Conservation (phyloP, 129 eudicot genomes). For the Dittrichia graveolens region DNA sequence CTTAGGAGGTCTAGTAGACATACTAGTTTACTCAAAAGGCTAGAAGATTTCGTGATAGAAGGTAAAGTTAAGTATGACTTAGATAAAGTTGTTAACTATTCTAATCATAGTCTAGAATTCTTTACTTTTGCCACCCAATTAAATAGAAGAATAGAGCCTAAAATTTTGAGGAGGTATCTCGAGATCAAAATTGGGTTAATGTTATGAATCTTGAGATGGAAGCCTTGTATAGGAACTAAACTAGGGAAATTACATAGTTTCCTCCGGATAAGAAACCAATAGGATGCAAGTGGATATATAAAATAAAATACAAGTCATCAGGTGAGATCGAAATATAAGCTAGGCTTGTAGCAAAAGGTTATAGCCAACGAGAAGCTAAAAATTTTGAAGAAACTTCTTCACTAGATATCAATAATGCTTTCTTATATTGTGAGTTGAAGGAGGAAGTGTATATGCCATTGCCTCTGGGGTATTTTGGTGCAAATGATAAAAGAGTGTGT, state of each 20-base stretch:
- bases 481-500: neutral
- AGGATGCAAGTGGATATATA: neutral
- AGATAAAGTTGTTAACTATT: no score
- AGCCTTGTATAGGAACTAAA: neutral
- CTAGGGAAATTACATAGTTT: neutral
- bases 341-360: neutral
- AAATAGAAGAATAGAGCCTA: no score
- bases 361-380: neutral
- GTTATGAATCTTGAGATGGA: neutral
- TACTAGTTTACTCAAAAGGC: no score
- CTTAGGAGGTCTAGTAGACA: no score
- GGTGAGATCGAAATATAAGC: neutral
- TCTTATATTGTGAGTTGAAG: neutral
- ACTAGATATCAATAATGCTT: neutral
- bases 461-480: neutral
- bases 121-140: no score
- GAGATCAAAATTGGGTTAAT: no score
- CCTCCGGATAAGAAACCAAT: neutral
- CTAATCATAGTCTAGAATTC: no score
- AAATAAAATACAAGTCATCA: neutral
- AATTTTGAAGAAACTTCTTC: no score
- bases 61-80: no score
- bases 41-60: no score
- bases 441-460: neutral
- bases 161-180: no score